These are phyloP conservation scores for Neonectria sp. DNA, from an alignment of 2,329 filamentous ascomycete species.

Conservation along the genomic window DNA sequence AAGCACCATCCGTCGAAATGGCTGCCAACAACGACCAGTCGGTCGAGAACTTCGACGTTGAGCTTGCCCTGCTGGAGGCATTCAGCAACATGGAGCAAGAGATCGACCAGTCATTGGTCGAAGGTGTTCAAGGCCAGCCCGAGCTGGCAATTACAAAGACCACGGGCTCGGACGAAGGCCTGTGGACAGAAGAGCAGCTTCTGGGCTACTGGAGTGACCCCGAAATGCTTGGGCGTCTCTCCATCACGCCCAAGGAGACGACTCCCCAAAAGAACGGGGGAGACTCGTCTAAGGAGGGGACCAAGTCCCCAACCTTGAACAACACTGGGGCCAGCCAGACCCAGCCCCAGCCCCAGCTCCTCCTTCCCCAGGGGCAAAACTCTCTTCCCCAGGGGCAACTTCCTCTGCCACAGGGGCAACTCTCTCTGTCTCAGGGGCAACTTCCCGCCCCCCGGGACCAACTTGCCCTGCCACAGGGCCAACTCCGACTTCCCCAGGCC, in stretches of 20 bases:
- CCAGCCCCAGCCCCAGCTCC: background rate
- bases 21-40: background rate
- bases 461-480: too few species aligned
- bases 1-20: background rate
- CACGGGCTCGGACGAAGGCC: background rate
- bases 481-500: too few species aligned
- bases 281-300: background rate
- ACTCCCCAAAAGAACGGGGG: too few species aligned
- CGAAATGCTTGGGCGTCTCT: background rate
- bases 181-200: background rate
- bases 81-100: background rate
- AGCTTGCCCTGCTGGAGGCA: background rate
- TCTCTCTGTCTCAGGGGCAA: too few species aligned
- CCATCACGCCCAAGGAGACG: too few species aligned
- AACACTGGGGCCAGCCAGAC: too few species aligned
- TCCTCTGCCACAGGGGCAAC: too few species aligned
- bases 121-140: background rate
- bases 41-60: background rate
- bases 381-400: too few species aligned
- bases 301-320: background rate
- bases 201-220: background rate
- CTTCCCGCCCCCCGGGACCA: too few species aligned
- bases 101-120: background rate
- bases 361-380: too few species aligned
- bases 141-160: background rate